Conservation (phyloP, 495 filamentous ascomycete genomes). For the Chaetomium tenue region DNA sequence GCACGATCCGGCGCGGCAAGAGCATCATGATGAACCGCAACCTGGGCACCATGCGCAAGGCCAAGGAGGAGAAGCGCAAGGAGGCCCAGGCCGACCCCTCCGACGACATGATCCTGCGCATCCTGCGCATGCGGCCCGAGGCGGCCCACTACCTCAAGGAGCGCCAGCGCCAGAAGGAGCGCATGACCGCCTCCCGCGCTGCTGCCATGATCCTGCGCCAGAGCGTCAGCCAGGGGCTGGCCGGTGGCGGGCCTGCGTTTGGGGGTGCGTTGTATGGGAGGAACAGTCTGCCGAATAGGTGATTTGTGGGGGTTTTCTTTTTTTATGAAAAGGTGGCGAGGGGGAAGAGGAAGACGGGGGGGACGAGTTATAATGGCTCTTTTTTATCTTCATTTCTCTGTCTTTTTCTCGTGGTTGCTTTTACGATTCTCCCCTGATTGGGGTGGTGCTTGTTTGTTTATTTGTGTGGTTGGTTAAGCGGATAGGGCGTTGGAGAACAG, state of each 20-base stretch:
- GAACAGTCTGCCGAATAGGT: conserved; percentile 32
- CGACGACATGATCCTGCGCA: conserved; percentile 97
- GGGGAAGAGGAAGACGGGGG: neutral
- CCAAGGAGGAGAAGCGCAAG: conserved; percentile 91
- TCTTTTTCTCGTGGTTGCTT: neutral
- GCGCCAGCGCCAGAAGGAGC: conserved; percentile 87
- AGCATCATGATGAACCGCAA: conserved; percentile 94
- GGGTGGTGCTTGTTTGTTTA: neutral
- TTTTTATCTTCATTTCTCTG: neutral
- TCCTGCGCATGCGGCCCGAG: conserved; percentile 93
- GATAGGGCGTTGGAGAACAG: conserved; percentile 11
- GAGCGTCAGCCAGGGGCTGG: conserved; percentile 62
- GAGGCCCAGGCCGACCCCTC: conserved; percentile 95
- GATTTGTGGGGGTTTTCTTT: neutral
- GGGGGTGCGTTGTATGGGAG: conserved; percentile 36
- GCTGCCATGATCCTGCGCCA: conserved; percentile 94
- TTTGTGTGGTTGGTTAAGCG: neutral
- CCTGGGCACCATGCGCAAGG: conserved; percentile 90
- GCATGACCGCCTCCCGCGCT: conserved; percentile 82
- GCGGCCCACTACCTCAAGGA: conserved; percentile 88
- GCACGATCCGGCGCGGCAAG: conserved; percentile 77
- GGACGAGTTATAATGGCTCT: conserved; percentile 3
- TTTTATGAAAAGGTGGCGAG: neutral
- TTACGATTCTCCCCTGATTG: neutral
- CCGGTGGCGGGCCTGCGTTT: conserved; percentile 46